Evolutionary conservation across 2,329 filamentous ascomycete species (phyloP).

Genomic region (Dothideomycetes sp.): DNA sequence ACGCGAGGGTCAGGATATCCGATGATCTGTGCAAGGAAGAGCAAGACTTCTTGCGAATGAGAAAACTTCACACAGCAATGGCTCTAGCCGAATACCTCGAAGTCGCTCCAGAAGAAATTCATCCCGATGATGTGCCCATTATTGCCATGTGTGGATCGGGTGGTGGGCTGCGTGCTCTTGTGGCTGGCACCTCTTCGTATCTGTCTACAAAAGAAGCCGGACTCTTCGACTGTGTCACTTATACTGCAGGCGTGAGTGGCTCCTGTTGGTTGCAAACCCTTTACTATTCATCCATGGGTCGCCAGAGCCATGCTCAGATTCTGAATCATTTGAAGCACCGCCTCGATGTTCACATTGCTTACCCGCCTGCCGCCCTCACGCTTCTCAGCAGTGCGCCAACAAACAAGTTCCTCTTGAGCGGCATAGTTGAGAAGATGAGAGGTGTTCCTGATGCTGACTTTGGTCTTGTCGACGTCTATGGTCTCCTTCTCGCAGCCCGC

Average conservation of each 20-base stretch:
- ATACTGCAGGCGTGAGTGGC: slow-evolving; percentile 89
- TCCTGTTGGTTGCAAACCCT: slow-evolving; percentile 91
- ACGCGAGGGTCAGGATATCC: slow-evolving; percentile 73
- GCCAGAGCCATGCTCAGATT: slow-evolving; percentile 55
- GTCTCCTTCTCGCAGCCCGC: slow-evolving; percentile 70
- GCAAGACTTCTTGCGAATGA: slow-evolving; percentile 57
- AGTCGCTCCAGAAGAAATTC: slow-evolving; percentile 67
- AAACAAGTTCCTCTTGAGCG: slow-evolving; percentile 80
- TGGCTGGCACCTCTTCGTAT: slow-evolving; percentile 82
- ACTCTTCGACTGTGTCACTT: slow-evolving; percentile 86
- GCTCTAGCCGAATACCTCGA: slow-evolving; percentile 76
- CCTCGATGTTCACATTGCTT: slow-evolving; percentile 81
- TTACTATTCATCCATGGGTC: slow-evolving; percentile 69
- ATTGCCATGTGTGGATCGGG: slow-evolving; percentile 94
- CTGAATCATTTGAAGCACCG: slow-evolving; percentile 80
- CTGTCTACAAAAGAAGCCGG: slow-evolving; percentile 76
- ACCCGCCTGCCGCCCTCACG: slow-evolving; percentile 72
- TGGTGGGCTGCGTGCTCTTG: slow-evolving; percentile 77
- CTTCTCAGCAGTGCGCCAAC: slow-evolving; percentile 81
- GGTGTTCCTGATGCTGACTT: slow-evolving; percentile 72
- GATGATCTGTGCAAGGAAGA: slow-evolving; percentile 75
- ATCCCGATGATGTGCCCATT: slow-evolving; percentile 82
- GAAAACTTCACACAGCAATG: slow-evolving; percentile 56
- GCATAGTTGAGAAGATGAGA: slow-evolving; percentile 82
- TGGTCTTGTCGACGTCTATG: slow-evolving; percentile 88